A percentile compares a stretch with the other conserved stretches of the same genome.
Evolutionary conservation across 805 yeast genomes (phyloP).

Genomic region (Blastobotrys robertii): DNA sequence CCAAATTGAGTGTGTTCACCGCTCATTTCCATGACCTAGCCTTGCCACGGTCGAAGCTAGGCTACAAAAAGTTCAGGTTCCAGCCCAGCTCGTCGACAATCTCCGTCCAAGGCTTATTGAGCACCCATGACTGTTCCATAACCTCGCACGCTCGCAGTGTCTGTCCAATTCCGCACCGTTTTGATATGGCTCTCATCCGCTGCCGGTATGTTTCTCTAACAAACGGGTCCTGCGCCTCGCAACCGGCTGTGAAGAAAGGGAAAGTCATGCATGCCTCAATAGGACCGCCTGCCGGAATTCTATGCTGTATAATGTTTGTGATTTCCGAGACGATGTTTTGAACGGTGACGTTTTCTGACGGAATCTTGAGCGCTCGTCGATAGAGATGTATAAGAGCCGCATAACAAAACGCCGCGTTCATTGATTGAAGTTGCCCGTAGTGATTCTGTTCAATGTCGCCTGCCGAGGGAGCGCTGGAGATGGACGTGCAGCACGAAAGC

Average conservation of each 20-base stretch:
- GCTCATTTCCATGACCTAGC: too few species aligned
- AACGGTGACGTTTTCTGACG: constrained; percentile 36
- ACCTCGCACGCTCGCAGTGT: constrained; percentile 38
- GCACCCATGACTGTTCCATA: constrained; percentile 45
- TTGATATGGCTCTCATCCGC: constrained; percentile 33
- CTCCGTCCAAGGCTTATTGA: constrained; percentile 43
- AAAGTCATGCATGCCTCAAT: constrained; percentile 49
- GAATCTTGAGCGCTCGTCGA: constrained; percentile 43
- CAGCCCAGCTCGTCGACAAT: constrained; percentile 35
- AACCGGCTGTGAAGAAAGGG: constrained; percentile 48
- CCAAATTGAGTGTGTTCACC: too few species aligned
- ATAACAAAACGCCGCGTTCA: constrained; percentile 42
- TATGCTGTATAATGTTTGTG: constrained; percentile 28
- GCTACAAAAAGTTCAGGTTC: constrained; percentile 31
- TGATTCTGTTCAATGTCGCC: constrained; percentile 9
- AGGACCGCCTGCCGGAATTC: constrained; percentile 38
- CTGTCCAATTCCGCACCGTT: constrained; percentile 34
- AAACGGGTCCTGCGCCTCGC: constrained; percentile 38
- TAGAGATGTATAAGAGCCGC: constrained; percentile 49
- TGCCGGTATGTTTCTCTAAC: constrained; percentile 30
- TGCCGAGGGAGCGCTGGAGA: too few species aligned
- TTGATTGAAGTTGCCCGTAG: constrained; percentile 30
- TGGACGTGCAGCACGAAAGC: constrained; percentile 16
- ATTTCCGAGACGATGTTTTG: constrained; percentile 39
- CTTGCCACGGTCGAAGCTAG: too few species aligned